A percentile compares a stretch with the other conserved stretches of the same genome.
Evolutionary conservation across 2,329 filamentous ascomycete genomes (phyloP).

Genomic region (Sporothrix phasma): DNA sequence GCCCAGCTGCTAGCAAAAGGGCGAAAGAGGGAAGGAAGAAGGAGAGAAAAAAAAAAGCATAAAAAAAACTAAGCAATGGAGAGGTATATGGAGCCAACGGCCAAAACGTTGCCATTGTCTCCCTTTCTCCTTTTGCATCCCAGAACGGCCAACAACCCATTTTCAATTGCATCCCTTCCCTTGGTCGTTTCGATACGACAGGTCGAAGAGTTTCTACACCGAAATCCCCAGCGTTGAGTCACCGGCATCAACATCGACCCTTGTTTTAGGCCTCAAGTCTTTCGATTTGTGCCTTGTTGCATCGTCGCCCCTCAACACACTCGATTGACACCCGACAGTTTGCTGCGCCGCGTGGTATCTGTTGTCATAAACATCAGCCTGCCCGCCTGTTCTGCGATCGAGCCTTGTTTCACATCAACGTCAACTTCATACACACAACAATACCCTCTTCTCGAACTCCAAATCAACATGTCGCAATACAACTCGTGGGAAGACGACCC

Average conservation of each 20-base stretch:
- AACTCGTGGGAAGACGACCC: slow-evolving; percentile 94
- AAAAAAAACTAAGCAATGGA: neutral
- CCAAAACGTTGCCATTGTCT: neutral
- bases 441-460: neutral
- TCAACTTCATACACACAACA: neutral
- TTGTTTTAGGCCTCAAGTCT: neutral
- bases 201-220: neutral
- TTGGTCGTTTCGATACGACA: neutral
- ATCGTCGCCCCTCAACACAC: neutral
- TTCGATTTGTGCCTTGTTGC: neutral
- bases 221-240: neutral
- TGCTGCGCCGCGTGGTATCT: neutral
- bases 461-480: slow-evolving; percentile 48
- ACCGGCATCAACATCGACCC: slow-evolving; percentile 6
- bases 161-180: neutral
- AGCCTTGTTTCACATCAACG: neutral
- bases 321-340: neutral
- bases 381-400: neutral
- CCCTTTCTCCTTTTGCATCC: neutral
- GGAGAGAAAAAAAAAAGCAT: neutral
- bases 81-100: neutral
- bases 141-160: neutral
- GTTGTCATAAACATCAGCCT: neutral
- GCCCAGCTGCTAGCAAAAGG: neutral
- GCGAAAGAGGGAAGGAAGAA: neutral